Conservation (phyloP, 768 basidiomycete genomes). For the Psilocybe azurescens region DNA sequence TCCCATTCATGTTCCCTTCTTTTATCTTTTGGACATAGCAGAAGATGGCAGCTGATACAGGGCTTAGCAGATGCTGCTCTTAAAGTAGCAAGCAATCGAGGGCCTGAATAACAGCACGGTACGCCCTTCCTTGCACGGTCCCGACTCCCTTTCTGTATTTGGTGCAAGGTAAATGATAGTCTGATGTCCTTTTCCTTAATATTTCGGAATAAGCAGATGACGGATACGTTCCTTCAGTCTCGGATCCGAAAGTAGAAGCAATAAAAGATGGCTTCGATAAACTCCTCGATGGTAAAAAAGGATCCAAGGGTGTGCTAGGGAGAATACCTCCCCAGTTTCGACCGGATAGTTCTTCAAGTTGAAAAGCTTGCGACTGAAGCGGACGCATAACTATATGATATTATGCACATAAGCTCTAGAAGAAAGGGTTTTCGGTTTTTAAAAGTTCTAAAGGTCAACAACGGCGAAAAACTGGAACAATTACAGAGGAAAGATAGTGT, state of each 20-base stretch:
- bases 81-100: not conserved
- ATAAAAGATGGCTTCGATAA: conserved; percentile 8
- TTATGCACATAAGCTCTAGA: not conserved
- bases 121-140: not conserved
- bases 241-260: not conserved
- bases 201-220: not conserved
- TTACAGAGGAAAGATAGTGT: not conserved
- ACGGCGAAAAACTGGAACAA: not conserved
- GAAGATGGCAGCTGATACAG: not conserved
- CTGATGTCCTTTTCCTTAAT: not conserved
- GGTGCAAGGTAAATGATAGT: not conserved
- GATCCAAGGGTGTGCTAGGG: conserved; percentile 10
- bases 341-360: not conserved
- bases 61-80: not conserved
- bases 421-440: not conserved
- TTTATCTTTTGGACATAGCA: too few species aligned
- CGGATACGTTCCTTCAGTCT: not conserved
- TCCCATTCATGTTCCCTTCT: not conserved
- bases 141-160: not conserved
- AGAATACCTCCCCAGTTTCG: conserved; percentile 3
- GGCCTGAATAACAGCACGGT: not conserved
- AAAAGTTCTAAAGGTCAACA: not conserved
- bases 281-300: conserved; percentile 5
- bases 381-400: too few species aligned
- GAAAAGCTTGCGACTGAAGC: too few species aligned